Base-by-base conservation (phyloP, 768 basidiomycete species). In the Mycena albidolilacea region DNA sequence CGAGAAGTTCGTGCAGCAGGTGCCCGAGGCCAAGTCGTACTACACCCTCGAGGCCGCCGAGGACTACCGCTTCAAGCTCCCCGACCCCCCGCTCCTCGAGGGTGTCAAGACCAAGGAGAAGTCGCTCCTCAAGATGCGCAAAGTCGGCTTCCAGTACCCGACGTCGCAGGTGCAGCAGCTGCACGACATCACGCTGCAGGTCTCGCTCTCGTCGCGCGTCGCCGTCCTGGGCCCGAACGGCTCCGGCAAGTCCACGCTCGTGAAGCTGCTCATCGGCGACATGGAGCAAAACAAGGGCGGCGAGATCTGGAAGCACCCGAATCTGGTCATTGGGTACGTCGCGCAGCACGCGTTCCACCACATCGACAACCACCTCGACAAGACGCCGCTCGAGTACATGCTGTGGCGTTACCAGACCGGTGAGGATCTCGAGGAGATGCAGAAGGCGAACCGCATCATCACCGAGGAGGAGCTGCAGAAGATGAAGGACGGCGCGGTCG, bases 41-140 rank as follows among this genome's bases (percentile, higher is more conserved):
- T 98, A 96, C 89, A 95, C 94, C 73, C 95, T 98, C 78, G 92
- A 97, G 86, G 95, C 97, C 70, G 90, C 91, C 65, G 97, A 97
- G 86, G 95, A 97, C 89, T 98, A 98, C 92, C 94, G 91, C 87
- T 98, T 98, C 92, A 97, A 96, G 91, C 92, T 98, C 78, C 97
- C 97, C 69, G 93, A 96, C 81, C 97, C 97, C 66, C 97, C 97
- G 81, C 92, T 98, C 76, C 94, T 98, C 74, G 97, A 98, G 77
- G 97, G 97, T 93, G 97, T 98, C 87, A 98, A 98, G 93, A 98
- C 97, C 80, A 98, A 98, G 90, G 97, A 98, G 87, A 98, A 97
- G 91, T 91, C 91, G 73, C 87, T 98, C 78, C 85, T 98, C 76
- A 98, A 98, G 90, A 97, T 98, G 96, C 95, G 97, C 84, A 94